These are phyloP conservation scores for Phytophthora kernoviae DNA, from an alignment of 352 stramenopile genomes.

Conservation along the genomic window DNA sequence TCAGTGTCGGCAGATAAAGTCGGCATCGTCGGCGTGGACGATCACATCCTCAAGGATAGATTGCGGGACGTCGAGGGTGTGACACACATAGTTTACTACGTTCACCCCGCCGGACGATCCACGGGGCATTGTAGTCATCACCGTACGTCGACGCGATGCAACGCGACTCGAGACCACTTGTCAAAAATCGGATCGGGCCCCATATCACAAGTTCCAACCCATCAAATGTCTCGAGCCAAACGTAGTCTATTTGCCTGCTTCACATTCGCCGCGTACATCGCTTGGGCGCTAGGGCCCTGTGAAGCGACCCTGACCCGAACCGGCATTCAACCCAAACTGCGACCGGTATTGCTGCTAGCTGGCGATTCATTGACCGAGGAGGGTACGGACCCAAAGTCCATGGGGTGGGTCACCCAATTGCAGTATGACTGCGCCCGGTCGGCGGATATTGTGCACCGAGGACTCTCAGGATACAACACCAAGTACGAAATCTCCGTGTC, in stretches of 20 bases:
- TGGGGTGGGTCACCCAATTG: conserved; percentile 45
- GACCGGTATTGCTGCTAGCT: conserved; percentile 21
- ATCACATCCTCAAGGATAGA: not conserved
- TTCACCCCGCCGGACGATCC: too few species aligned
- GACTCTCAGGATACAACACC: conserved; percentile 47
- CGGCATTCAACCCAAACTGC: conserved; percentile 23
- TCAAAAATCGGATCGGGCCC: not conserved
- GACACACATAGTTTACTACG: too few species aligned
- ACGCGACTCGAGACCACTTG: not conserved
- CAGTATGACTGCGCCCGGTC: conserved; percentile 43
- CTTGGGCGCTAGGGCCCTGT: conserved; percentile 26
- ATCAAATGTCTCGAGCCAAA: conserved; percentile 11
- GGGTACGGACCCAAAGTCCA: conserved; percentile 27
- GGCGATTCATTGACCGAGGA: conserved; percentile 58
- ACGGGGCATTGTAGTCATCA: not conserved
- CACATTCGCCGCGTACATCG: conserved; percentile 22
- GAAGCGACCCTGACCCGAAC: conserved; percentile 19
- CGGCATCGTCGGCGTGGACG: too few species aligned
- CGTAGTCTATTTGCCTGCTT: conserved; percentile 12
- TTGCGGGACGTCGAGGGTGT: too few species aligned
- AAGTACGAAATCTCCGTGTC: conserved; percentile 8
- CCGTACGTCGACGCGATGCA: not conserved
- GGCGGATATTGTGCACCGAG: conserved; percentile 45
- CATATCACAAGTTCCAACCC: not conserved
- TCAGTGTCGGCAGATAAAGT: too few species aligned